Base-by-base conservation (phyloP, 257 asterid species). In the Penstemon eatonii region DNA sequence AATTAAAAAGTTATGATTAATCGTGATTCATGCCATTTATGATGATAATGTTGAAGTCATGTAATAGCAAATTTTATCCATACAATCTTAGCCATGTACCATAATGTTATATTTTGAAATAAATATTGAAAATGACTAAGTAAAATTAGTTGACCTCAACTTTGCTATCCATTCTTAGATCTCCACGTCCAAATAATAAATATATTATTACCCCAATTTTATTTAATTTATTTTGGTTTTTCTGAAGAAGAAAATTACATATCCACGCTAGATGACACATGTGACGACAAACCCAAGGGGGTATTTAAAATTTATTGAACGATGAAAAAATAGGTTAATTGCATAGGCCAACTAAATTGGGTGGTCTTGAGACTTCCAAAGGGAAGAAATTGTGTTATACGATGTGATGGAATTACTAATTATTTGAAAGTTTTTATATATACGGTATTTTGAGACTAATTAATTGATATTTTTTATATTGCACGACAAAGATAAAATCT, bases 141-240 rank as follows among this genome's bases (percentile, higher is more conserved):
- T 56, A 72, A 63, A 63, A 72, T 65, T 10, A 41, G 78, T 67
- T 72, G 78, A 77, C 81, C 81, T 63, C 81, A 67, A 53, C 74
- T 77, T 67, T 49, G 74, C 65, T 72, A 76, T 76, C 81, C 75
- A 46, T 41, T 62, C 70, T 12, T 51, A 55, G 67, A 41, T 68
- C 77, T 55, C 52, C 67, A 71, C 39, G 53, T 55, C 47, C 74
- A 56, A 13, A 15, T 40, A 42, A n/a, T 8, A 51, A 9, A 39
- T 15, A 18, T 15, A 0, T 40, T 53, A 54, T 7, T 50, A 12
- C 9, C 38, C 33, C 11, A 2, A 25, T 55, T 7, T 43, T 10
- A 4, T 44, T 42, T 5, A 19, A 25, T 25, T 46, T 38, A 5
- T 15, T 18, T 52, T 39, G 53, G 11, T 6, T 18, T 66, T 36